Base-by-base conservation (phyloP, 148 eudicot genomes). In the Rhododendron vialii region DNA sequence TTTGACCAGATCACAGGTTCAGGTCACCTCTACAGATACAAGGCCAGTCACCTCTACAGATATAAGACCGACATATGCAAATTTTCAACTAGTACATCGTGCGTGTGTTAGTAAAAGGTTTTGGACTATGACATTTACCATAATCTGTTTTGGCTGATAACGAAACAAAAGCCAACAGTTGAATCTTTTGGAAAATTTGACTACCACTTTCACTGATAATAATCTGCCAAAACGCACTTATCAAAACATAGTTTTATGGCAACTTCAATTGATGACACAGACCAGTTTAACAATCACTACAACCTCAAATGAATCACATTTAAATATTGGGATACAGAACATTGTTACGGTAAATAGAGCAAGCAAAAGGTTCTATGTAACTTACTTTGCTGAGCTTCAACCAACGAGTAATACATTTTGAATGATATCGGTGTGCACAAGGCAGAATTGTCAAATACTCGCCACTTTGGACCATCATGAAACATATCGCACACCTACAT, bases 401-500 rank as follows among this genome's bases (percentile, higher is more conserved):
- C 99, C 99, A 96, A 36, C 82, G 87, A 35, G 48, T 88, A 84
- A 96, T 92, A 87, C 98, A 96, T 0, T 92, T 81, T 18, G 94
- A 86, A 91, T 96, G 99, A 92, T 94, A 96, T 7, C 84, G 89
- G 88, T 96, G 99, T 14, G 90, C 88, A 86, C 98, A 96, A 63
- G 98, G 95, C 89, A 96, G 89, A 74, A 86, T 85, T 83, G 88
- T 95, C 86, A 95, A 78, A 53, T 74, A 82, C 67, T 90, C 91
- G 80, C 93, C 92, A 80, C 87, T 89, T 79, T 91, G 89, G 85
- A 89, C 95, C 26, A 69, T 83, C 61, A 83, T 50, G 71, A 38
- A 89, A 88, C 99, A 96, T 86, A 96, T 93, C 84, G 92, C 95
- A 81, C 99, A 96, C 85, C 99, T 96, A 89, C 69, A 65, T 2